Evolutionary conservation across 768 basidiomycete species (phyloP), one percentile per base, ranked within the genome.

Genomic region (Holtermannia corniformis): DNA sequence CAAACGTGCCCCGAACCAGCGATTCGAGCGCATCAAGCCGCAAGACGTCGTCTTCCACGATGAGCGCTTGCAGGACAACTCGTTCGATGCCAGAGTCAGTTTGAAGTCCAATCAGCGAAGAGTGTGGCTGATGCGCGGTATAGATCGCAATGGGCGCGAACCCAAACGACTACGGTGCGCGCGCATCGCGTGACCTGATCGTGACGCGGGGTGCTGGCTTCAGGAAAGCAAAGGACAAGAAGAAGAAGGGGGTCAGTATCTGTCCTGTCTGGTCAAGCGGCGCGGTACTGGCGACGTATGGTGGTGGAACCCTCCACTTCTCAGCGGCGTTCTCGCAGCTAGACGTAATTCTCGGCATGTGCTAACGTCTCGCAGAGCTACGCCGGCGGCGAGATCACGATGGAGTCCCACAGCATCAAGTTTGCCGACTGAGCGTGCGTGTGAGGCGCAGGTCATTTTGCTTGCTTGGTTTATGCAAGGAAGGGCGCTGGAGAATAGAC

Each of bases 181-280:
- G 78, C 50, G 93, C 93, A 0, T 82, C 83, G 59, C 78, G 79
- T 37, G 95, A 97, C 72, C 76, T 99, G 56, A 85, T 93, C 57
- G 86, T 91, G 23, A 97, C 93, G 2, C 81, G 91, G 1, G 93
- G 93, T 2, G 85, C 87, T 45, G 89, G 89, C 2, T 99, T 99
- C 78, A 80, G 90, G 50, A 99, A 97, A 74, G 93, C 95, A 78
- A 99, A 99, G 75, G 96, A 95, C 76, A 99, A 97, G 81, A 97
- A 97, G 76, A 99, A 99, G 76, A 78, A 86, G 62, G 93, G 91
- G 2, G 67, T 63, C 41, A 68, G 66, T 63, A 11, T 20, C n/a
- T 20, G 4, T 22, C 12, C 4, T 43, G 14, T 48, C 1, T 44
- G 3, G 11, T 28, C 14, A 16, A 42, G 37, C 48, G 3, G 23